phyloP scores from a whole-genome alignment of 176 grass and related monocot genomes.

The Tillandsia fasciculata region DNA sequence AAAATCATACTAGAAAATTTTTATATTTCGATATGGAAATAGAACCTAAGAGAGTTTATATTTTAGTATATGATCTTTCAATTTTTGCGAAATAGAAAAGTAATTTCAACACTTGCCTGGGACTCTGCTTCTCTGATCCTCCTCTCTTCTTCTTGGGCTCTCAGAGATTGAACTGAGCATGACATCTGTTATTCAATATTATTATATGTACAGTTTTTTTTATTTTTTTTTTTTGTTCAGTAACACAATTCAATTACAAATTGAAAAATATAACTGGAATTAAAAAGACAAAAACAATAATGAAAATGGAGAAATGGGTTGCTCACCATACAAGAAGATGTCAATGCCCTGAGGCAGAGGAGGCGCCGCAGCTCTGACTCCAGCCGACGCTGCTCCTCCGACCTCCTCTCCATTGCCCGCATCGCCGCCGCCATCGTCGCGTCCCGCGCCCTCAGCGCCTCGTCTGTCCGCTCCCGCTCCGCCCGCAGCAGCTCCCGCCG shows the following conservation, averaged over 20 bases:
- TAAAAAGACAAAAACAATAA: not conserved
- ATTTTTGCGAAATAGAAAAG: too few relatives aligned
- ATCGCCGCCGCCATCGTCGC: constrained; percentile 21
- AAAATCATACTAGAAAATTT: too few relatives aligned
- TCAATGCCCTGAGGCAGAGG: constrained; percentile 16
- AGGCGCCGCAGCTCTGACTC: constrained; percentile 22
- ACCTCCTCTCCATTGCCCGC: constrained; percentile 30
- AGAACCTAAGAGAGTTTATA: too few relatives aligned
- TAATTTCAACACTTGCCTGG: constrained; percentile 10
- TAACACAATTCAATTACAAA: not conserved
- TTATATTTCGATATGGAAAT: too few relatives aligned
- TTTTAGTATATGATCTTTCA: too few relatives aligned
- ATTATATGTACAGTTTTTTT: too few relatives aligned
- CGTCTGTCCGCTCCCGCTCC: constrained; percentile 25
- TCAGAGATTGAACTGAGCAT: constrained; percentile 20
- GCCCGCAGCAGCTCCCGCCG: constrained; percentile 21
- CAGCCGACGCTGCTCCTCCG: constrained; percentile 21
- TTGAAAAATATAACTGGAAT: not conserved
- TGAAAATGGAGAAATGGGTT: not conserved
- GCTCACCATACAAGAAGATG: constrained; percentile 23
- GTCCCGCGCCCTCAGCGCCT: constrained; percentile 21
- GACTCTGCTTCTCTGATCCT: constrained; percentile 21
- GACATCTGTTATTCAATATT: constrained; percentile 2
- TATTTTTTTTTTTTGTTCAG: too few relatives aligned
- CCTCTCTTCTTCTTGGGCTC: constrained; percentile 30